Conservation (phyloP, 257 asterid species). For the Agastache rugosa region DNA sequence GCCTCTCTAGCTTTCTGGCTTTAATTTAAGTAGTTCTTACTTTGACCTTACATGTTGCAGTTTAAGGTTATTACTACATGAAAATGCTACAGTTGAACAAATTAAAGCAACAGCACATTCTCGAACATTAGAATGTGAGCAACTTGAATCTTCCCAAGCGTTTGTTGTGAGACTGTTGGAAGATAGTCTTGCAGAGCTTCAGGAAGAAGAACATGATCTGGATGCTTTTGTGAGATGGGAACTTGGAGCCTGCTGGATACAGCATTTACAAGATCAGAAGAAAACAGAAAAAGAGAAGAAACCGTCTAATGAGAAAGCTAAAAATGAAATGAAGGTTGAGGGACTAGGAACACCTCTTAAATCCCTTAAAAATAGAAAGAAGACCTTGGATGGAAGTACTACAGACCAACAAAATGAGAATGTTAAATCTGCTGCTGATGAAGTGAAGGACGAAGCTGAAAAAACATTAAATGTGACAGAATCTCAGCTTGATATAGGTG, state of each 20-base stretch:
- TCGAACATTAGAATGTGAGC: conserved; percentile 57
- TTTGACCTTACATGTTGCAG: conserved; percentile 54
- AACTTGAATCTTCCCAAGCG: conserved; percentile 57
- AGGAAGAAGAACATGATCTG: conserved; percentile 62
- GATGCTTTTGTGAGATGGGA: conserved; percentile 94
- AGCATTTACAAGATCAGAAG: conserved; percentile 93
- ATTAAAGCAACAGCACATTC: conserved; percentile 50
- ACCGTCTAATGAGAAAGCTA: conserved; percentile 60
- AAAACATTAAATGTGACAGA: conserved; percentile 47
- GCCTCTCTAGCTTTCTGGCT: conserved; percentile 24
- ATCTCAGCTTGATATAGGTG: conserved; percentile 56
- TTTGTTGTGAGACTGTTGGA: conserved; percentile 78
- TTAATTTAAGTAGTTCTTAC: conserved; percentile 31
- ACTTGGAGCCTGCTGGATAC: conserved; percentile 99
- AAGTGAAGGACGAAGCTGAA: conserved; percentile 55
- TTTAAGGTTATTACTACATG: conserved; percentile 88
- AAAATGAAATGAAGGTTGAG: conserved; percentile 93
- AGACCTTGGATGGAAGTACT: conserved; percentile 55
- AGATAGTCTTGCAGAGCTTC: conserved; percentile 82
- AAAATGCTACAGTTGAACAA: conserved; percentile 55
- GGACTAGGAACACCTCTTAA: conserved; percentile 92
- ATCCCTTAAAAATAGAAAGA: conserved; percentile 84
- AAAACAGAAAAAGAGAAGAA: conserved; percentile 92
- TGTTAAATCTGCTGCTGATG: conserved; percentile 45
- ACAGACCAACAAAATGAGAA: conserved; percentile 53